These are phyloP conservation scores for Pleurotus djamor DNA, from an alignment of 768 basidiomycete genomes.

Conservation along the genomic window DNA sequence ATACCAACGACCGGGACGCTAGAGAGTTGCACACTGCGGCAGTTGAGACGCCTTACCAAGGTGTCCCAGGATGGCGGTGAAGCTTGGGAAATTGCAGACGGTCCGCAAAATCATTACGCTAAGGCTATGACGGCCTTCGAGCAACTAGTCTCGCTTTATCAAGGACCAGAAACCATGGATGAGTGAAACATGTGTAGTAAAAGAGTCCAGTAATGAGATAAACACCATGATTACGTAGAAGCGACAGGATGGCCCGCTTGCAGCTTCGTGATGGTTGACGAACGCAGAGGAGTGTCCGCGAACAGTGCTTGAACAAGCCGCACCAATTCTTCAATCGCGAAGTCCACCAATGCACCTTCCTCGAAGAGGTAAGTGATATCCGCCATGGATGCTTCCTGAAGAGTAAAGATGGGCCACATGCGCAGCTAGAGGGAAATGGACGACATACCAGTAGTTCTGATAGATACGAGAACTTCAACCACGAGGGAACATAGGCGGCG, in stretches of 20 bases:
- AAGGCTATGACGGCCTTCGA: background rate
- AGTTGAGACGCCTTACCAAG: background rate
- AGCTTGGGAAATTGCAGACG: background rate
- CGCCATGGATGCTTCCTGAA: conserved; percentile 86
- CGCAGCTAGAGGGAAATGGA: conserved; percentile 10
- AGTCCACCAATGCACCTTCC: conserved; percentile 88
- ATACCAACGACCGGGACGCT: background rate
- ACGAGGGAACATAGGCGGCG: conserved; percentile 84
- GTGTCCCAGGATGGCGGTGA: background rate
- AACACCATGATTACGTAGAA: background rate
- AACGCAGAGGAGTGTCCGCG: conserved; percentile 80
- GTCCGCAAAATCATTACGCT: background rate
- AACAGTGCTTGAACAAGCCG: conserved; percentile 84
- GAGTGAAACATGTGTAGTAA: background rate
- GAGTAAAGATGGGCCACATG: background rate
- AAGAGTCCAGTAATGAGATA: too few relatives aligned
- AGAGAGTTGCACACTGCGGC: background rate
- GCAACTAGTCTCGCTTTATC: background rate
- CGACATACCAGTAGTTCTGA: conserved; percentile 85
- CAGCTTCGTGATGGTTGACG: conserved; percentile 78
- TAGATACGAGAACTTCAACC: conserved; percentile 94
- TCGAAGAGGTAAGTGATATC: conserved; percentile 93
- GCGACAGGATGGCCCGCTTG: conserved; percentile 53
- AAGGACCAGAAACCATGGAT: background rate
- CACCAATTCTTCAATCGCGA: conserved; percentile 79